phyloP scores from a whole-genome alignment of 306 rosid species.

The Medicago ruthenica region DNA sequence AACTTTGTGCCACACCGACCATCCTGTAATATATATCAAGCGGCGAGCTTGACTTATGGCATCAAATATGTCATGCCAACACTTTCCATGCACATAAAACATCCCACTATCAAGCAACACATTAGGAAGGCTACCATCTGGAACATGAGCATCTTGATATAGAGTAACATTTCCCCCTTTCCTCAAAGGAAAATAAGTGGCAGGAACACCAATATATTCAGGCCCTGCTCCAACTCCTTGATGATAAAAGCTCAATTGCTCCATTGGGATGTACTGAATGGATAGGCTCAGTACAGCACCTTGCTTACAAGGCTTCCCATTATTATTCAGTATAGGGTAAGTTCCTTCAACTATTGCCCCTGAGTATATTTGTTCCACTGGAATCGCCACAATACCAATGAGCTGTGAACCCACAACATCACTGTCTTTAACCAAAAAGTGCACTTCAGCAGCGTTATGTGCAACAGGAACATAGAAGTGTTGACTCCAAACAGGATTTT shows the following conservation, averaged over 20 bases:
- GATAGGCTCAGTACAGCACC: constrained; percentile 75
- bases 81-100: constrained; percentile 76
- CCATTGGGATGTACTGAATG: constrained; percentile 85
- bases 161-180: constrained; percentile 82
- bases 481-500: constrained; percentile 88
- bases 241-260: constrained; percentile 67
- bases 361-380: constrained; percentile 71
- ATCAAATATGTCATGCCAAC: constrained; percentile 84
- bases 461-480: constrained; percentile 91
- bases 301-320: constrained; percentile 83
- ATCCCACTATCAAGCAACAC: constrained; percentile 71
- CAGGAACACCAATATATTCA: constrained; percentile 81
- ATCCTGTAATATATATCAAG: constrained; percentile 87
- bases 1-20: constrained; percentile 96
- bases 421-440: constrained; percentile 86
- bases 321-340: constrained; percentile 63
- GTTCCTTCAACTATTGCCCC: constrained; percentile 76
- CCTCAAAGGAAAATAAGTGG: constrained; percentile 91
- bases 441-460: constrained; percentile 77
- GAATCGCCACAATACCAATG: constrained; percentile 80
- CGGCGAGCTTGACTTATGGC: constrained; percentile 79
- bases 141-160: constrained; percentile 95
- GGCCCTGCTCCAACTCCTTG: constrained; percentile 91
- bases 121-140: constrained; percentile 73
- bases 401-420: constrained; percentile 88